These are phyloP conservation scores for Pugionium dolabratum DNA, from an alignment of 345 rosid genomes.

Conservation along the genomic window DNA sequence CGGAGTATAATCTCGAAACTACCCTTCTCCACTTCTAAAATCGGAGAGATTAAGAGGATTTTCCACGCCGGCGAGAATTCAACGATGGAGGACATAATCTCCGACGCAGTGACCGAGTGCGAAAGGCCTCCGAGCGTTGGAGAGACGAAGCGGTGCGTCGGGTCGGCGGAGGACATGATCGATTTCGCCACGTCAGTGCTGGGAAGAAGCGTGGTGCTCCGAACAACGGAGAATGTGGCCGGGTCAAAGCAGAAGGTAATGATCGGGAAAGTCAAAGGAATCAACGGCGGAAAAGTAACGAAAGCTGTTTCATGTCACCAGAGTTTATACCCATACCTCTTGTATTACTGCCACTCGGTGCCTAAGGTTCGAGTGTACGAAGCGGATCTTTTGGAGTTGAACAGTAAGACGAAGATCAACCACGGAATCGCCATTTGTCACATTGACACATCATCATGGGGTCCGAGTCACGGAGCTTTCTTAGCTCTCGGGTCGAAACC, in stretches of 20 bases:
- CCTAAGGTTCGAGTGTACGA: slow-evolving; percentile 80
- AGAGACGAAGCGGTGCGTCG: slow-evolving; percentile 77
- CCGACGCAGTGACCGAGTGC: slow-evolving; percentile 58
- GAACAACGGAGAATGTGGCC: slow-evolving; percentile 53
- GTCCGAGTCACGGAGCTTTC: slow-evolving; percentile 73
- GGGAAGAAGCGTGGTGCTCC: slow-evolving; percentile 53
- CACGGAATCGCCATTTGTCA: slow-evolving; percentile 87
- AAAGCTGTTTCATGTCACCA: slow-evolving; percentile 84
- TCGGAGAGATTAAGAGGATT: slow-evolving; percentile 46
- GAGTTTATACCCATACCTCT: slow-evolving; percentile 66
- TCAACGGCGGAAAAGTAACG: slow-evolving; percentile 68
- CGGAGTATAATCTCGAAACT: slow-evolving; percentile 57
- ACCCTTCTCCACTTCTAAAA: slow-evolving; percentile 56
- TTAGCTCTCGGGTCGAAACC: slow-evolving; percentile 67
- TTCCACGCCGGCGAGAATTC: slow-evolving; percentile 71
- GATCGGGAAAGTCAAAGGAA: slow-evolving; percentile 59
- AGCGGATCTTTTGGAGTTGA: slow-evolving; percentile 60
- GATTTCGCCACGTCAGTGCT: slow-evolving; percentile 70
- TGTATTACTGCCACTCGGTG: slow-evolving; percentile 84
- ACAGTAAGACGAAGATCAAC: slow-evolving; percentile 53
- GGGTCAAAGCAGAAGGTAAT: slow-evolving; percentile 59
- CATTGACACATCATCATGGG: slow-evolving; percentile 75
- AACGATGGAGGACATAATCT: slow-evolving; percentile 53
- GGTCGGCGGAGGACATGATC: slow-evolving; percentile 77
- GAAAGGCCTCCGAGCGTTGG: slow-evolving; percentile 69